Evolutionary conservation across 495 filamentous ascomycete genomes (phyloP).

Genomic region (Neurospora sp.): DNA sequence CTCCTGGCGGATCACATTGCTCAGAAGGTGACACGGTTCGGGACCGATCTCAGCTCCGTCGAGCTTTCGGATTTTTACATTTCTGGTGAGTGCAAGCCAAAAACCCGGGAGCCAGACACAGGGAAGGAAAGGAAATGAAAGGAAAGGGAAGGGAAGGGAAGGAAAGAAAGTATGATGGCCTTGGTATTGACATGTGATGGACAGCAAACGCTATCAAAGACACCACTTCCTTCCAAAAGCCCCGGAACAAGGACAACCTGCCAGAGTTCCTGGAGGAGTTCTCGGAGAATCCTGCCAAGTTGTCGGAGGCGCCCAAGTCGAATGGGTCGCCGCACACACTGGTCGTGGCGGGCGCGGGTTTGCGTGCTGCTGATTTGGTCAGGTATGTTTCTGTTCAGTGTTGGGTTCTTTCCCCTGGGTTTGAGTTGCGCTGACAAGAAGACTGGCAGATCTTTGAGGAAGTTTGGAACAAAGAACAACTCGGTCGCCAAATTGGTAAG

Average conservation of each 20-base stretch:
- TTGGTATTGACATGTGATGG: not conserved
- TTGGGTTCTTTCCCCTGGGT: not conserved
- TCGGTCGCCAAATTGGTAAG: slow-evolving; percentile 68
- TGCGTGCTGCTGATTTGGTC: slow-evolving; percentile 71
- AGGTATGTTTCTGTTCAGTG: slow-evolving; percentile 34
- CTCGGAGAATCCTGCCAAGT: slow-evolving; percentile 40
- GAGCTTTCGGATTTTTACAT: slow-evolving; percentile 77
- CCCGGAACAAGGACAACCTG: slow-evolving; percentile 56
- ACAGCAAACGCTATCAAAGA: slow-evolving; percentile 43
- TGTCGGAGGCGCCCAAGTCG: slow-evolving; percentile 53
- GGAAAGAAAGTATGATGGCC: not conserved
- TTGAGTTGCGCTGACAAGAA: slow-evolving; percentile 1
- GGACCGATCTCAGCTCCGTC: slow-evolving; percentile 65
- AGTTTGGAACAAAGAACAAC: slow-evolving; percentile 66
- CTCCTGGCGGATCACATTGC: slow-evolving; percentile 80
- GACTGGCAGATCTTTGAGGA: slow-evolving; percentile 51
- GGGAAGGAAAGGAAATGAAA: not conserved
- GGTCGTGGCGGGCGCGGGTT: slow-evolving; percentile 65
- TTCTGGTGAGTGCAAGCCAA: slow-evolving; percentile 47
- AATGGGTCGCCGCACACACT: slow-evolving; percentile 81
- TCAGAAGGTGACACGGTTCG: slow-evolving; percentile 67
- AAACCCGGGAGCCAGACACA: no score
- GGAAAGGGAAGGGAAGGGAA: not conserved
- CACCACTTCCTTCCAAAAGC: slow-evolving; percentile 58
- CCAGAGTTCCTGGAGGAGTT: slow-evolving; percentile 66